Conservation (phyloP, 1,284 basidiomycete genomes). For the Ustilago tritici region DNA sequence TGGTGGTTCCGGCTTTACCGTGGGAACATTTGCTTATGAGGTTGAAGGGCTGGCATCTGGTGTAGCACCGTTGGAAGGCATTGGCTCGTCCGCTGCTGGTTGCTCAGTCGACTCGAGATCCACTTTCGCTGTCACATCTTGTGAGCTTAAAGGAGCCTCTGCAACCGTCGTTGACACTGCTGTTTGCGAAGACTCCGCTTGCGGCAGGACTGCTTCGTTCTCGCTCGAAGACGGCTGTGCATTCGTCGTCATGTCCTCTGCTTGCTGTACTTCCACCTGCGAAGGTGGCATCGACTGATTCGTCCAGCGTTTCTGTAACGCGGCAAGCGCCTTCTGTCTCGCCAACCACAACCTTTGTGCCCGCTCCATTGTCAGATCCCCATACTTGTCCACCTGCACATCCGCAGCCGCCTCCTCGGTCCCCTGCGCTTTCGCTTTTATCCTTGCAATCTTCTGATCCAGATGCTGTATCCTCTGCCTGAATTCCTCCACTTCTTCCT, state of each 20-base stretch:
- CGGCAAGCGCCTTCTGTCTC: constrained; percentile 46
- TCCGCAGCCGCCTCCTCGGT: not conserved
- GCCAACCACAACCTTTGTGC: constrained; percentile 54
- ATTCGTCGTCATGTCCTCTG: not conserved
- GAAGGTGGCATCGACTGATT: not conserved
- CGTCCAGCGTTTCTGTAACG: constrained; percentile 33
- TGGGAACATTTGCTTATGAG: not conserved
- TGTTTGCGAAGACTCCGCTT: not conserved
- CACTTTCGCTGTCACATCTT: not conserved
- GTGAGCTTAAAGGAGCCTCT: not conserved
- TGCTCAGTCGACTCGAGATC: not conserved
- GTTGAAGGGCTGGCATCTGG: not conserved
- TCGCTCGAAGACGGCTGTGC: not conserved
- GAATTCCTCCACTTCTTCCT: constrained; percentile 71
- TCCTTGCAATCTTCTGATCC: constrained; percentile 38
- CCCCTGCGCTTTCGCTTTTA: constrained; percentile 9
- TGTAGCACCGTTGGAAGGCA: not conserved
- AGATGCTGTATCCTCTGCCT: constrained; percentile 45
- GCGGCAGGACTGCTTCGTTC: not conserved
- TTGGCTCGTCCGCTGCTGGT: not conserved
- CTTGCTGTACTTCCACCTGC: not conserved
- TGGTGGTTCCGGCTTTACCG: constrained; percentile 19
- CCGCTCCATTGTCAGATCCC: constrained; percentile 48
- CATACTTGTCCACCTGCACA: constrained; percentile 25
- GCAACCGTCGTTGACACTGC: not conserved